Evolutionary conservation across 257 asterid genomes (phyloP).

Genomic region (Solanum pennellii): DNA sequence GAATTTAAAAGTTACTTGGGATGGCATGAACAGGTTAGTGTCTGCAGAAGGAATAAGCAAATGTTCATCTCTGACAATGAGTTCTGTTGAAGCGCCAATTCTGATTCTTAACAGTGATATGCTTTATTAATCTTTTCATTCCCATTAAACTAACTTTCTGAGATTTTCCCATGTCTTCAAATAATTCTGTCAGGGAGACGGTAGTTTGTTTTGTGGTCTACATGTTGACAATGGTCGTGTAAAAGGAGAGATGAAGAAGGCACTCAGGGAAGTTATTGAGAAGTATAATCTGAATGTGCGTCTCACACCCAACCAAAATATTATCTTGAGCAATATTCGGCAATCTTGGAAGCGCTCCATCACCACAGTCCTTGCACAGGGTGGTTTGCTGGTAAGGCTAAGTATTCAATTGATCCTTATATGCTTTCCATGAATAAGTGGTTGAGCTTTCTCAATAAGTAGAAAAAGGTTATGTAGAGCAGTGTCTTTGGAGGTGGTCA

Average conservation of each 20-base stretch:
- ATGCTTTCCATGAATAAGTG: not conserved
- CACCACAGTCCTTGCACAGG: constrained; percentile 86
- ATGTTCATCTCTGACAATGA: not conserved
- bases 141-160: not conserved
- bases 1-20: constrained; percentile 94
- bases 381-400: constrained; percentile 73
- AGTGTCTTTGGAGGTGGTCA: not conserved
- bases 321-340: constrained; percentile 65
- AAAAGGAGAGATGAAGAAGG: constrained; percentile 68
- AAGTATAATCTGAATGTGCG: constrained; percentile 82
- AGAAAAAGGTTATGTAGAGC: not conserved
- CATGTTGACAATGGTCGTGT: constrained; percentile 91
- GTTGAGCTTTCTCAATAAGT: not conserved
- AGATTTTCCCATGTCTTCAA: not conserved
- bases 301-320: constrained; percentile 90
- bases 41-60: not conserved
- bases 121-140: not conserved
- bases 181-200: constrained; percentile 65
- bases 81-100: not conserved
- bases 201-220: constrained; percentile 80
- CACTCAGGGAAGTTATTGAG: constrained; percentile 74
- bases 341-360: constrained; percentile 82
- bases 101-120: not conserved
- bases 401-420: not conserved
- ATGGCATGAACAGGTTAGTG: constrained; percentile 91